Percentiles rank a stretch among this genome's conserved stretches.
Evolutionary conservation across 78 protist genomes (phyloP).

Genomic region (Cyanophora paradoxa): DNA sequence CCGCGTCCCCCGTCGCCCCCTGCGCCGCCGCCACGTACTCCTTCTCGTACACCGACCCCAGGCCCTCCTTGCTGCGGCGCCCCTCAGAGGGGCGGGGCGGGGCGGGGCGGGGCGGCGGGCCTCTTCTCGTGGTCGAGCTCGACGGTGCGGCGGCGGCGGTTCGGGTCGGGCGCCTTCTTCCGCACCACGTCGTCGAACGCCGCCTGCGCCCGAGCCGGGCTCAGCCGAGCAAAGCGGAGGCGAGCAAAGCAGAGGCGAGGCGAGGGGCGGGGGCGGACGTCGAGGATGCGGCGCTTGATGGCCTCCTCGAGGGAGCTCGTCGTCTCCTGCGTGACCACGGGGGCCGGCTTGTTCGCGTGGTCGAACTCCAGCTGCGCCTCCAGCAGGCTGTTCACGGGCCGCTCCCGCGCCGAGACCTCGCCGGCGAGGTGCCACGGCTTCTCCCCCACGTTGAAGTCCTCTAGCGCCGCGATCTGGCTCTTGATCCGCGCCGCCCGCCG

Average conservation of each 20-base stretch:
- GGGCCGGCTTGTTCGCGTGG: conserved; percentile 32
- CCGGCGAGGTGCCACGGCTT: conserved; percentile 13
- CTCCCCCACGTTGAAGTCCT: not conserved
- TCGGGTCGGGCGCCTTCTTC: not conserved
- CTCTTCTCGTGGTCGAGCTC: not conserved
- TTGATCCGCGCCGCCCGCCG: not conserved
- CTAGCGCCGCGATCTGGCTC: not conserved
- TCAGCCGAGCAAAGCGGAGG: not conserved
- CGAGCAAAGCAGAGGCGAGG: not conserved
- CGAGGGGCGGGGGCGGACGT: not conserved
- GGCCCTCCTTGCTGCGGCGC: not conserved
- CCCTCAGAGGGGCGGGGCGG: no score
- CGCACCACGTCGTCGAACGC: not conserved
- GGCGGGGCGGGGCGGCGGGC: no score
- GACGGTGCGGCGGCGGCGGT: not conserved
- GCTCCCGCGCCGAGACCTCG: conserved; percentile 29
- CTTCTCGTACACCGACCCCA: not conserved
- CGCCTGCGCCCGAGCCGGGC: not conserved
- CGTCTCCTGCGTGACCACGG: conserved; percentile 36
- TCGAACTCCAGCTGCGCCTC: conserved; percentile 46
- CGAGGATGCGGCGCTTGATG: conserved; percentile 41
- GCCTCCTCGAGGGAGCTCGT: conserved; percentile 35
- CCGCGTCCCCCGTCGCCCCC: conserved; percentile 29
- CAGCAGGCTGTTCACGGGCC: conserved; percentile 49
- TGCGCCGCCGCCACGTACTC: no score